phyloP scores from a whole-genome alignment of 1,139 yeast genomes.

The Zygosaccharomyces sapae region DNA sequence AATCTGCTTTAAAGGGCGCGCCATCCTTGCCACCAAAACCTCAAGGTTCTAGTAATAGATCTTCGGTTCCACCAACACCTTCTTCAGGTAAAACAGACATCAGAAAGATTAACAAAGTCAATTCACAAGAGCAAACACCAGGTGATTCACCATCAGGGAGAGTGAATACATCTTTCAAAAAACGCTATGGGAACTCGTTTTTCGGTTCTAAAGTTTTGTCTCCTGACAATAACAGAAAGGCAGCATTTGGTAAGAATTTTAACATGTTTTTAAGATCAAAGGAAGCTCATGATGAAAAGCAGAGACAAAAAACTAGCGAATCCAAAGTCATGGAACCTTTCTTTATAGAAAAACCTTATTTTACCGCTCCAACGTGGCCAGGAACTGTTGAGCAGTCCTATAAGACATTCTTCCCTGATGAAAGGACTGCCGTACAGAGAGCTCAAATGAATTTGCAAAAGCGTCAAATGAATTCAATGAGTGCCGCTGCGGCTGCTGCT shows the following conservation, averaged over 20 bases:
- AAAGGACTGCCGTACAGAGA: conserved; percentile 28
- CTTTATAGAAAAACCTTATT: conserved; percentile 58
- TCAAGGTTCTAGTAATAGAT: conserved; percentile 16
- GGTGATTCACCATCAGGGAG: conserved; percentile 19
- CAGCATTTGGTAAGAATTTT: conserved; percentile 46
- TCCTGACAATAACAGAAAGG: conserved; percentile 36
- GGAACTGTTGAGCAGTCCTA: conserved; percentile 54
- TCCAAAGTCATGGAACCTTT: conserved; percentile 34
- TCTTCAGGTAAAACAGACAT: conserved; percentile 23
- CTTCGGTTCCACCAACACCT: conserved; percentile 26
- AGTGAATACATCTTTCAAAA: conserved; percentile 25
- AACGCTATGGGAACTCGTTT: conserved; percentile 29
- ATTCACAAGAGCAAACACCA: conserved; percentile 20
- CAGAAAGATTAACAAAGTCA: conserved; percentile 15
- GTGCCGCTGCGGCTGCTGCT: conserved; percentile 19
- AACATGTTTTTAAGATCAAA: conserved; percentile 49
- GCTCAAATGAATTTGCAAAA: conserved; percentile 33
- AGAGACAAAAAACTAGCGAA: conserved; percentile 14
- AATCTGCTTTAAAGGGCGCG: conserved; percentile 25
- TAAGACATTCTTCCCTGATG: conserved; percentile 45
- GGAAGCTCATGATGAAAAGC: conserved; percentile 36
- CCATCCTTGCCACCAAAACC: conserved; percentile 29
- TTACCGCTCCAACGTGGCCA: conserved; percentile 80
- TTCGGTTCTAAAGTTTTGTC: conserved; percentile 43
- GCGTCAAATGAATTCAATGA: conserved; percentile 33